phyloP scores from a whole-genome alignment of 371 early-diverging fungal species.

The Haplosporangium sp. region DNA sequence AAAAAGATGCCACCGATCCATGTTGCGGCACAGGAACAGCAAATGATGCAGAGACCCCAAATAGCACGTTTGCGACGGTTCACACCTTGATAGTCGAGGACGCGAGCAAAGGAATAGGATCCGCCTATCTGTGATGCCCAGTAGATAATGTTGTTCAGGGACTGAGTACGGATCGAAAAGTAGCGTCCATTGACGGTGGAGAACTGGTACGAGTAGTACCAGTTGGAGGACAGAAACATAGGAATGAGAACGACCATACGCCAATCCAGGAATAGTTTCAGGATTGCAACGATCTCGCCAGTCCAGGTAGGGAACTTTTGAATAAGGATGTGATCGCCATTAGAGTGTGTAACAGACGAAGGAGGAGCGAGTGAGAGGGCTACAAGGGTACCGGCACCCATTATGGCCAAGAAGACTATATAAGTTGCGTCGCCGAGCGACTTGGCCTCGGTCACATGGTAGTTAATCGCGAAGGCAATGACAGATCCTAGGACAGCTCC shows the following conservation, averaged over 20 bases:
- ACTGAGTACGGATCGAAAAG: conserved; percentile 48
- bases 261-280: conserved; percentile 74
- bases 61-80: conserved; percentile 68
- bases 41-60: conserved; percentile 61
- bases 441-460: conserved; percentile 53
- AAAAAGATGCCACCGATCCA: conserved; percentile 77
- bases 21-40: conserved; percentile 62
- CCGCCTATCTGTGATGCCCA: conserved; percentile 79
- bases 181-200: conserved; percentile 53
- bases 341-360: conserved; percentile 65
- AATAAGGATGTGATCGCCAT: conserved; percentile 72
- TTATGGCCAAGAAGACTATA: conserved; percentile 73
- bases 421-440: conserved; percentile 59
- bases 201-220: conserved; percentile 81
- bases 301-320: conserved; percentile 63
- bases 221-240: conserved; percentile 79
- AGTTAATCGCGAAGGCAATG: conserved; percentile 76
- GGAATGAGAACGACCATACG: conserved; percentile 70
- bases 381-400: conserved; percentile 67
- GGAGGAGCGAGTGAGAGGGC: conserved; percentile 71
- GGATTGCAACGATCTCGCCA: conserved; percentile 65
- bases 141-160: conserved; percentile 63
- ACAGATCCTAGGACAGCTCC: conserved; percentile 74
- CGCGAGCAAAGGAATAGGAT: conserved; percentile 64
- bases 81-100: conserved; percentile 65